Evolutionary conservation across 2,329 filamentous ascomycete genomes (phyloP), one percentile per base, ranked within the genome.

Genomic region (Elsinoe batatas): DNA sequence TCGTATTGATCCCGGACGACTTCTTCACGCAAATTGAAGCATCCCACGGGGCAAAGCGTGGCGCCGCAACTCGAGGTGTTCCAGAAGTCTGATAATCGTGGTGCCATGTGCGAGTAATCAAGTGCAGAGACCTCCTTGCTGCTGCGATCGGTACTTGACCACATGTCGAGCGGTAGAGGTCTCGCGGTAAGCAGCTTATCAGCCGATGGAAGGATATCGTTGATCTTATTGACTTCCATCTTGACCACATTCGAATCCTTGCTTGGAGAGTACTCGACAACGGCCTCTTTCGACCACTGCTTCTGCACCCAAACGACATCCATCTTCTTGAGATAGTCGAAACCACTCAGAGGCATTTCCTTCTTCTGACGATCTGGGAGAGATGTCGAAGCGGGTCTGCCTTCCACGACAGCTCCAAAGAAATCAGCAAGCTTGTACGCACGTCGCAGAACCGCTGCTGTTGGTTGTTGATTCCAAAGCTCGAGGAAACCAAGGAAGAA

Each of bases 401-500:
- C 42, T 32, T 58, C 56, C 8, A 58, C 15, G 5, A 57, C 55
- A 18, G 58, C 58, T 12, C 59, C 59, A 15, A 57, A 60, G 40
- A 60, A 60, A 18, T 60, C 59, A 5, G 59, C 59, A 22, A 60
- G 53, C 38, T 60, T 60, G 56, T 56, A 59, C 6, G 59, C 57
- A 32, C 59, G 43, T 13, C 59, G 55, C 5, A 60, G 36, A 7
- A 42, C 43, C 11, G 59, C 54, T 17, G 59, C 57, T n/a, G 57
- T 54, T 5, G 59, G 59, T 26, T 37, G 50, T 8, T 30, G 42
- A 30, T 49, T 55, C 57, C 57, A 60, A 10, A 56, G 15, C 17
- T 60, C 59, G 17, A 60, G 53, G 33, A 60, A 60, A 15, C 59
- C 59, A 40, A 60, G 43, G 37, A 60, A 59, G 17, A 60, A 60